These are phyloP conservation scores for Blastocystis sp. DNA, from an alignment of 352 stramenopile genomes.

Conservation along the genomic window DNA sequence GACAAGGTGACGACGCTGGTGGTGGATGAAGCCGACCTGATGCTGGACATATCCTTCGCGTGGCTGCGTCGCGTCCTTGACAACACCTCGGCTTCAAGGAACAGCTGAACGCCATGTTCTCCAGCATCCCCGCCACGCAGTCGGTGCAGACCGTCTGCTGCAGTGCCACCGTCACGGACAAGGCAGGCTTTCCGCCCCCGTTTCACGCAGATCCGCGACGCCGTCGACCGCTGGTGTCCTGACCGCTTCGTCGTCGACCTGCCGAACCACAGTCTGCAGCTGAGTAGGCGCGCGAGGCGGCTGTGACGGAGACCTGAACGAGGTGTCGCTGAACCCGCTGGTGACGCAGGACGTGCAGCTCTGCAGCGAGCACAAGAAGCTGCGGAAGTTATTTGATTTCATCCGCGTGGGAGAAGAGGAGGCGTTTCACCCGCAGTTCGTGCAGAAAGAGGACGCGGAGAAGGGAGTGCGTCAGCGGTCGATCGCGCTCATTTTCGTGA, in stretches of 20 bases:
- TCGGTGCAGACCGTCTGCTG: neutral
- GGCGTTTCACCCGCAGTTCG: neutral
- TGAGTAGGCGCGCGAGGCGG: neutral
- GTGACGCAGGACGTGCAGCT: conserved; percentile 28
- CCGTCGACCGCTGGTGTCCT: neutral
- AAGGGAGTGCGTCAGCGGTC: neutral
- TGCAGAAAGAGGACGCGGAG: conserved; percentile 15
- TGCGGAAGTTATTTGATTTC: conserved; percentile 31
- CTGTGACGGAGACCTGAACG: neutral
- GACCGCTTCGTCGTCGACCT: neutral
- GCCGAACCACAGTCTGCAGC: neutral
- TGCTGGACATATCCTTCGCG: conserved; percentile 8
- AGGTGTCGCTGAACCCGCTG: neutral
- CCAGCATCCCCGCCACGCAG: neutral
- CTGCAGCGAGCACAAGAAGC: conserved; percentile 38
- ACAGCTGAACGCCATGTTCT: conserved; percentile 18
- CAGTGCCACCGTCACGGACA: neutral
- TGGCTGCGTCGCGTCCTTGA: neutral
- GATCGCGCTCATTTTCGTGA: conserved; percentile 27
- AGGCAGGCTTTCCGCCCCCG: no score
- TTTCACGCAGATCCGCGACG: neutral
- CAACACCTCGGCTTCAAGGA: conserved; percentile 20
- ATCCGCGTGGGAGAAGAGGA: neutral
- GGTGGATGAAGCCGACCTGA: conserved; percentile 18
- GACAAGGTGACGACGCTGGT: neutral